Evolutionary conservation across 208 protist genomes (phyloP), one percentile per base, ranked within the genome.

Genomic region (Trypanosoma melophagium): DNA sequence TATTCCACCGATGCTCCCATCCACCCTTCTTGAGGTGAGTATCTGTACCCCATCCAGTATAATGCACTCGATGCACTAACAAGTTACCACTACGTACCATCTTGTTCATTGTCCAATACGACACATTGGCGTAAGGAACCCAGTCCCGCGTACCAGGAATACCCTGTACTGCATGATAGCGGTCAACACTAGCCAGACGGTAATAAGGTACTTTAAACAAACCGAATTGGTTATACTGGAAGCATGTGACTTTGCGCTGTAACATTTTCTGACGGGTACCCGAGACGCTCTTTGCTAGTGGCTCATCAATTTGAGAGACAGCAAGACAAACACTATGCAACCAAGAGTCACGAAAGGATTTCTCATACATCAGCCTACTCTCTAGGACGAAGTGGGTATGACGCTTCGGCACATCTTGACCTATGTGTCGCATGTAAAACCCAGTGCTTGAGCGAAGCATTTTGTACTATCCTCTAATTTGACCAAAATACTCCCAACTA

Each of bases 1-100:
- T 96, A 72, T 96, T 96, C 91, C 91, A 96, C 5, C 91, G 78
- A 69, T 94, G 86, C 70, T 93, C 87, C 88, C 89, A 96, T 4
- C 91, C 91, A 38, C 91, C 91, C 60, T 81, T 69, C 24, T 92
- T 94, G 35, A 96, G 76, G 22, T 89, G 63, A 25, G 71, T 75
- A 66, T 94, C 88, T 9, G 87, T 94, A 51, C 91, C 91, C 77
- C 77, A 94, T 12, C 91, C 91, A 22, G 59, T 84, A 76, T 94
- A 93, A 55, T 96, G 86, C 17, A 94, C 88, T 41, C 91, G 86
- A 70, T 96, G 91, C 16, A 94, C 91, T 44, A 96, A 76, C 51
- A 96, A 70, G 61, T 93, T 90, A 45, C 91, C 91, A 51, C 69
- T 71, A 25, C 91, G 84, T 21, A 95, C 86, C 72, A 94, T 82